Conservation (phyloP, 306 rosid genomes). For the Citrullus mucosospermus region DNA sequence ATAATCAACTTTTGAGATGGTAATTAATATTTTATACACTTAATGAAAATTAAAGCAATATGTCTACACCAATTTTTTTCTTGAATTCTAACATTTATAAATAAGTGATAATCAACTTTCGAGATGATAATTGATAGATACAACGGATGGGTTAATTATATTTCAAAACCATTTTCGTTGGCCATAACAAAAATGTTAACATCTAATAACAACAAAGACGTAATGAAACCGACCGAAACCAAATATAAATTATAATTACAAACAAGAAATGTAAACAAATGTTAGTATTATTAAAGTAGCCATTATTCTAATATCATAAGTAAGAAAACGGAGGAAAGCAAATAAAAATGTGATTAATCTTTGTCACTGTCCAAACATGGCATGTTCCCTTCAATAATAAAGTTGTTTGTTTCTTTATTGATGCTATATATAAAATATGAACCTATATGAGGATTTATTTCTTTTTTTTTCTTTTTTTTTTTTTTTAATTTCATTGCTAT, state of each 20-base stretch:
- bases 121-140: no score
- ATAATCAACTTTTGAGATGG: no score
- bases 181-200: no score
- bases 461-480: not conserved
- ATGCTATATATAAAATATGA: not conserved
- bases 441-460: not conserved
- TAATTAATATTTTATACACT: no score
- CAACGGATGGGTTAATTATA: no score
- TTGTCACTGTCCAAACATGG: slow-evolving; percentile 19
- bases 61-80: no score
- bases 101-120: no score
- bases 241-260: not conserved
- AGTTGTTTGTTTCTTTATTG: slow-evolving; percentile 1
- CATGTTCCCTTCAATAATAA: slow-evolving; percentile 21
- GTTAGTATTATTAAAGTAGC: not conserved
- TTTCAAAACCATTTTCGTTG: no score
- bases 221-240: not conserved
- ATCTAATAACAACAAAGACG: not conserved
- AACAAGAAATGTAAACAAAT: not conserved
- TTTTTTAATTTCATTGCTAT: not conserved
- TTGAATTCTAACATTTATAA: no score
- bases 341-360: slow-evolving; percentile 21
- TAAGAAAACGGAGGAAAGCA: not conserved
- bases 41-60: no score
- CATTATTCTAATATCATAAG: not conserved